Evolutionary conservation across 108 stramenopile species (phyloP).

Genomic region (Asterionellopsis glacialis): DNA sequence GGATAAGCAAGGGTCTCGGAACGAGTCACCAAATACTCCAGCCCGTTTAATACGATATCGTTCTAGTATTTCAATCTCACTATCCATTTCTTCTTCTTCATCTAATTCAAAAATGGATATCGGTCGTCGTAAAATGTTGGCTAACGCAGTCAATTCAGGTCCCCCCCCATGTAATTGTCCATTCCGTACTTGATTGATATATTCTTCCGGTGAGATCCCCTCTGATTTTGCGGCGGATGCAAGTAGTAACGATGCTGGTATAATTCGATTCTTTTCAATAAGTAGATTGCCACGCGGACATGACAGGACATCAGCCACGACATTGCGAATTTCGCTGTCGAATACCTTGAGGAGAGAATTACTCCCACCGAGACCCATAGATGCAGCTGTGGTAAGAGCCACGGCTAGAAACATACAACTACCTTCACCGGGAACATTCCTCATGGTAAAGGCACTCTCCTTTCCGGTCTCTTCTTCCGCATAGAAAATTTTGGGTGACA

Average conservation of each 20-base stretch:
- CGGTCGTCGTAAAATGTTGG: constrained; percentile 74
- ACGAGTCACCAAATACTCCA: constrained; percentile 64
- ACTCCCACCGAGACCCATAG: constrained; percentile 49
- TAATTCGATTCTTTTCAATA: constrained; percentile 41
- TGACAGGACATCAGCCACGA: constrained; percentile 57
- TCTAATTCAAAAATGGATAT: constrained; percentile 70
- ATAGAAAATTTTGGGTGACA: constrained; percentile 16
- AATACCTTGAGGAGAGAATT: constrained; percentile 32
- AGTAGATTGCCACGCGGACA: constrained; percentile 35
- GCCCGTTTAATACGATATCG: constrained; percentile 39
- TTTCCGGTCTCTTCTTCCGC: constrained; percentile 1
- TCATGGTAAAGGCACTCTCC: constrained; percentile 35
- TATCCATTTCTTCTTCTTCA: constrained; percentile 5
- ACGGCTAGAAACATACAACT: constrained; percentile 78
- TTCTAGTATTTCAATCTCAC: neutral
- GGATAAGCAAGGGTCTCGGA: constrained; percentile 45
- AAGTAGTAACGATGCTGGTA: constrained; percentile 38
- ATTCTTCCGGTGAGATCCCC: constrained; percentile 40
- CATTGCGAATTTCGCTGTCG: constrained; percentile 37
- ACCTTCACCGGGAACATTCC: constrained; percentile 71
- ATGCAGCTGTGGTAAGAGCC: constrained; percentile 47
- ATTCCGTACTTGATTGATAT: constrained; percentile 36
- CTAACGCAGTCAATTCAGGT: constrained; percentile 65
- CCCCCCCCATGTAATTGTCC: constrained; percentile 74
- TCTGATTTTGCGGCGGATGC: constrained; percentile 45